These are phyloP conservation scores for Ceratobasidium theobromae DNA, from an alignment of 1,284 basidiomycete species.

Conservation along the genomic window DNA sequence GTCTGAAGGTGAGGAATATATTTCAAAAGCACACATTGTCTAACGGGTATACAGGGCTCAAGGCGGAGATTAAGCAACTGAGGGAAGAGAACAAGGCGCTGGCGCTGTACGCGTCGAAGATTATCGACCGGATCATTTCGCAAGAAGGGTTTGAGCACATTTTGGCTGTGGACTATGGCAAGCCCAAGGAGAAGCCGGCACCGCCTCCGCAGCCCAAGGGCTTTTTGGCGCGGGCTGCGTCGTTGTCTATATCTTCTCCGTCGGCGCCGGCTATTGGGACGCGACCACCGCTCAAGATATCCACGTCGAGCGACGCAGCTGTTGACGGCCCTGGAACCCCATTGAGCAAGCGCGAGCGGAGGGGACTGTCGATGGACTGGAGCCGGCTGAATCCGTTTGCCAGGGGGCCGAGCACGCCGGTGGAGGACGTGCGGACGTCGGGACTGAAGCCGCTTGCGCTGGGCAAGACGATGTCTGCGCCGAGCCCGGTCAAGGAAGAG, in stretches of 20 bases:
- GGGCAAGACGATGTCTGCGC: neutral
- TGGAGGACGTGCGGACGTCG: constrained; percentile 42
- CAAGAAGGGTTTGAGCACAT: constrained; percentile 94
- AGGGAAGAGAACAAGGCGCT: constrained; percentile 94
- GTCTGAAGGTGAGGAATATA: neutral
- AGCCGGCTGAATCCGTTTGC: constrained; percentile 69
- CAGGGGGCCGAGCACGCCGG: constrained; percentile 60
- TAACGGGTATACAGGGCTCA: constrained; percentile 55
- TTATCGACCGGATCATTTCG: constrained; percentile 91
- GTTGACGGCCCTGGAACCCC: constrained; percentile 37
- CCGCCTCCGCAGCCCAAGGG: neutral
- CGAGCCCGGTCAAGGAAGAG: neutral
- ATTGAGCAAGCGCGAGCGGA: constrained; percentile 50
- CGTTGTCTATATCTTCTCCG: constrained; percentile 8
- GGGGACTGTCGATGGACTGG: constrained; percentile 82
- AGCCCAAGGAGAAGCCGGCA: constrained; percentile 12
- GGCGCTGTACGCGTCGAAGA: constrained; percentile 92
- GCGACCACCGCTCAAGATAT: constrained; percentile 32
- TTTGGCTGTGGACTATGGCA: constrained; percentile 81
- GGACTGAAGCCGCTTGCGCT: constrained; percentile 71
- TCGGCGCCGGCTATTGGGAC: constrained; percentile 4
- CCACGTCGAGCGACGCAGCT: constrained; percentile 8
- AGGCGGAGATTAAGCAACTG: constrained; percentile 82
- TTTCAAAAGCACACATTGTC: no score
- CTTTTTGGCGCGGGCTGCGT: constrained; percentile 5